Evolutionary conservation across 257 asterid genomes (phyloP).

Genomic region (Agastache rugosa): DNA sequence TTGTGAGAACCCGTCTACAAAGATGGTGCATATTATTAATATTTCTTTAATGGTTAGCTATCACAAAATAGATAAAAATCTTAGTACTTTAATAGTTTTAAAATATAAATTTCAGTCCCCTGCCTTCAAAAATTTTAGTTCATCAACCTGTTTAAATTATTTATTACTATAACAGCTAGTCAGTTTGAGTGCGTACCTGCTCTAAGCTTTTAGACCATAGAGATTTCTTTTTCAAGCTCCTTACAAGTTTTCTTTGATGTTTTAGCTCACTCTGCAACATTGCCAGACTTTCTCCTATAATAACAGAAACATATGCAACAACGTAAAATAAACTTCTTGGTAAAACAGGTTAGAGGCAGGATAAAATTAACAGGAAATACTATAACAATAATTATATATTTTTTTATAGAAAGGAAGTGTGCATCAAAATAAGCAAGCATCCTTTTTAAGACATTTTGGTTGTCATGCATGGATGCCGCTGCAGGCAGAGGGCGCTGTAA

Average conservation of each 20-base stretch:
- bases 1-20: background rate
- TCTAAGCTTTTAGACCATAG: constrained; percentile 96
- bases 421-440: constrained; percentile 14
- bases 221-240: constrained; percentile 93
- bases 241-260: constrained; percentile 88
- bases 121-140: background rate
- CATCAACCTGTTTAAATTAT: background rate
- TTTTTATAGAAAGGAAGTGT: constrained; percentile 6
- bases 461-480: background rate
- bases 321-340: constrained; percentile 20
- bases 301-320: constrained; percentile 23
- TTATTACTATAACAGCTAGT: constrained; percentile 12
- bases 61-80: background rate
- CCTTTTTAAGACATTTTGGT: background rate
- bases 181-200: constrained; percentile 65
- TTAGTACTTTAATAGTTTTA: background rate
- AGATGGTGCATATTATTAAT: background rate
- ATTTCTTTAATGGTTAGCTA: background rate
- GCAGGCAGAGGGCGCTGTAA: background rate
- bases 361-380: constrained; percentile 5
- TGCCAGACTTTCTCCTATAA: constrained; percentile 79
- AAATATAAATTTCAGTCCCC: background rate
- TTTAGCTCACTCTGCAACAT: constrained; percentile 87
- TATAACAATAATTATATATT: background rate
- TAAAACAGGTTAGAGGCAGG: constrained; percentile 1